These are phyloP conservation scores for Ambrosia hybrid DNA, from an alignment of 140 eudicot genomes.

Conservation along the genomic window DNA sequence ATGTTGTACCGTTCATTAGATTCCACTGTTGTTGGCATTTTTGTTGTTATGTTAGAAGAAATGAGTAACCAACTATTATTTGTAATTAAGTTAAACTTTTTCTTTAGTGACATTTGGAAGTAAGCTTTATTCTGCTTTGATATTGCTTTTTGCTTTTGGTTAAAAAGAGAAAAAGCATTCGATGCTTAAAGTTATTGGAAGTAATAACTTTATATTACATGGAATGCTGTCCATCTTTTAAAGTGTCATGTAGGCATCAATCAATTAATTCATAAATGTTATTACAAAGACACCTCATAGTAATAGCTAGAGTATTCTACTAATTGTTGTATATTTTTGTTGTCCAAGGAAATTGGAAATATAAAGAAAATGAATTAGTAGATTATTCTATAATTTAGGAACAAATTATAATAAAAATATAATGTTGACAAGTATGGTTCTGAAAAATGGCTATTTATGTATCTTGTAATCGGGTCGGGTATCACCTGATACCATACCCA, in stretches of 20 bases:
- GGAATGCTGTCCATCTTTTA: background rate
- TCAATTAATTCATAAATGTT: too few species aligned
- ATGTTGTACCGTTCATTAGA: slow-evolving; percentile 11
- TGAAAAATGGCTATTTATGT: too few species aligned
- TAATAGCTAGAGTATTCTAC: background rate
- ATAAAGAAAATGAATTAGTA: too few species aligned
- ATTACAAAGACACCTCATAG: background rate
- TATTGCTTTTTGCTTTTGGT: slow-evolving; percentile 6
- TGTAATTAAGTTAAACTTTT: background rate
- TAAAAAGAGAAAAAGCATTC: background rate
- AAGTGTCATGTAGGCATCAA: background rate
- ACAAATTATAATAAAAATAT: too few species aligned
- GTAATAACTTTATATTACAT: too few species aligned
- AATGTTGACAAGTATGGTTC: too few species aligned
- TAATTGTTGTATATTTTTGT: too few species aligned
- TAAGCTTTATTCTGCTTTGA: slow-evolving; percentile 5
- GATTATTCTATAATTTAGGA: too few species aligned
- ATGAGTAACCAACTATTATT: slow-evolving; percentile 11
- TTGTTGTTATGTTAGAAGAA: slow-evolving; percentile 9
- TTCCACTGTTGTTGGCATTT: slow-evolving; percentile 12
- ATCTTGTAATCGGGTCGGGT: too few species aligned
- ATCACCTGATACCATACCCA: too few species aligned
- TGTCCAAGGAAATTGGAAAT: too few species aligned
- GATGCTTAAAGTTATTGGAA: background rate
- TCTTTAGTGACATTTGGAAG: slow-evolving; percentile 5